phyloP scores from a whole-genome alignment of 169 alveolate species.

The Plasmodium relictum region DNA sequence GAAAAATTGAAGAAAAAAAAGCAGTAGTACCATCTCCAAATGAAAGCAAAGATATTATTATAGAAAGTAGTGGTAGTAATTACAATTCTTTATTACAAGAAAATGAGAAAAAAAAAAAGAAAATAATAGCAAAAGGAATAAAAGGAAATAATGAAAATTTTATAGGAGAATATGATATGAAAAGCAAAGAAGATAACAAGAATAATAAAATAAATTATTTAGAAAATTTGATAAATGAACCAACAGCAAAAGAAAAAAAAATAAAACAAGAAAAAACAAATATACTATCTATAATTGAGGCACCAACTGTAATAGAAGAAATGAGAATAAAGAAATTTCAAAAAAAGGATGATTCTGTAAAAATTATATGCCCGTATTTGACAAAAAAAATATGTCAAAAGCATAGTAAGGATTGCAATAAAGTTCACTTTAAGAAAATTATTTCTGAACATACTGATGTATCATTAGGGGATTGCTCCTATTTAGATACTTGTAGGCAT shows the following conservation, averaged over 20 bases:
- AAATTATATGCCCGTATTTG: conserved; percentile 81
- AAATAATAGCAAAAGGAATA: background rate
- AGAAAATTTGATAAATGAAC: conserved; percentile 62
- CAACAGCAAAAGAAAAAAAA: conserved; percentile 76
- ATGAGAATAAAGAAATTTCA: conserved; percentile 77
- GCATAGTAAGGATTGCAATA: conserved; percentile 77
- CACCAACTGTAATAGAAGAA: conserved; percentile 82
- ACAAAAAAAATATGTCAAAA: conserved; percentile 82
- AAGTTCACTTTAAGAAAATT: conserved; percentile 80
- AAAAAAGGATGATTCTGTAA: conserved; percentile 78
- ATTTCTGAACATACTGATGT: conserved; percentile 80
- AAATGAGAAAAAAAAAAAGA: conserved; percentile 33
- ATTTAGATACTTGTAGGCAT: conserved; percentile 95
- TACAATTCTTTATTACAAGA: conserved; percentile 33
- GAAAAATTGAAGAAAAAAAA: conserved; percentile 1
- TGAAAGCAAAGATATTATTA: background rate
- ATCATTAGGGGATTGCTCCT: conserved; percentile 94
- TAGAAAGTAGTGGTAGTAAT: background rate
- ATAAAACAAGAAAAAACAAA: conserved; percentile 74
- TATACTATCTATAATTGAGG: conserved; percentile 68
- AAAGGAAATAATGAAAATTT: background rate
- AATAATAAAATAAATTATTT: conserved; percentile 47
- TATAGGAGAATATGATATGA: conserved; percentile 10
- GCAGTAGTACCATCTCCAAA: background rate
- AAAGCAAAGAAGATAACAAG: conserved; percentile 21